Conservation (phyloP, 148 eudicot species). For the Heliamphora exappendiculata region DNA sequence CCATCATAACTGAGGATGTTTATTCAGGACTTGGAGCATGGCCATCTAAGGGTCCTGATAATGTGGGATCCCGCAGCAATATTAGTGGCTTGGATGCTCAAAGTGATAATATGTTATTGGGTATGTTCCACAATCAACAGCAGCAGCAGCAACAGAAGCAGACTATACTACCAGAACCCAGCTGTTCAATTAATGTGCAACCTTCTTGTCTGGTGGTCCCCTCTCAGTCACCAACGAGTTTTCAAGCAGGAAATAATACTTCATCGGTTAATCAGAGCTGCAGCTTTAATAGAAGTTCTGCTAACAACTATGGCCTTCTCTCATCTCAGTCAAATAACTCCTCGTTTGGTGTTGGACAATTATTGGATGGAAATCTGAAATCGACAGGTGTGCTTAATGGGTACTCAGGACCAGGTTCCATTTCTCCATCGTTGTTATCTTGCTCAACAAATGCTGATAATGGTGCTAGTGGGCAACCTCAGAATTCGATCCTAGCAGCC, state of each 20-base stretch:
- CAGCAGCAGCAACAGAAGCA: conserved; percentile 27
- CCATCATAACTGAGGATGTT: conserved; percentile 23
- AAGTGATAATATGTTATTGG: conserved; percentile 21
- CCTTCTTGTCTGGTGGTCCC: conserved; percentile 53
- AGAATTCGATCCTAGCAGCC: conserved; percentile 10
- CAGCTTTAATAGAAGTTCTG: conserved; percentile 22
- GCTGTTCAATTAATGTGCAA: conserved; percentile 41
- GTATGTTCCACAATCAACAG: conserved; percentile 24
- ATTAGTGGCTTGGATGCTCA: conserved; percentile 18
- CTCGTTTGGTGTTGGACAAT: conserved; percentile 22
- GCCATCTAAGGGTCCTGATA: conserved; percentile 23
- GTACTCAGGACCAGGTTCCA: conserved; percentile 19
- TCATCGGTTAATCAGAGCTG: conserved; percentile 28
- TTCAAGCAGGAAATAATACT: conserved; percentile 22
- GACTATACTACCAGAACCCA: conserved; percentile 19
- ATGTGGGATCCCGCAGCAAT: conserved; percentile 20
- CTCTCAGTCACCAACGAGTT: conserved; percentile 24
- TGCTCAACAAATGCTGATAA: conserved; percentile 23
- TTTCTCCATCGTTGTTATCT: conserved; percentile 22
- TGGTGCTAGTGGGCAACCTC: conserved; percentile 15
- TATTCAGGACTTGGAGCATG: conserved; percentile 24
- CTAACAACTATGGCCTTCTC: conserved; percentile 17
- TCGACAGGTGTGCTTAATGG: conserved; percentile 14
- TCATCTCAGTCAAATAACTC: conserved; percentile 29
- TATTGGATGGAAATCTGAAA: conserved; percentile 18